phyloP scores from a whole-genome alignment of 345 rosid species.

The Salix arbutifolia region DNA sequence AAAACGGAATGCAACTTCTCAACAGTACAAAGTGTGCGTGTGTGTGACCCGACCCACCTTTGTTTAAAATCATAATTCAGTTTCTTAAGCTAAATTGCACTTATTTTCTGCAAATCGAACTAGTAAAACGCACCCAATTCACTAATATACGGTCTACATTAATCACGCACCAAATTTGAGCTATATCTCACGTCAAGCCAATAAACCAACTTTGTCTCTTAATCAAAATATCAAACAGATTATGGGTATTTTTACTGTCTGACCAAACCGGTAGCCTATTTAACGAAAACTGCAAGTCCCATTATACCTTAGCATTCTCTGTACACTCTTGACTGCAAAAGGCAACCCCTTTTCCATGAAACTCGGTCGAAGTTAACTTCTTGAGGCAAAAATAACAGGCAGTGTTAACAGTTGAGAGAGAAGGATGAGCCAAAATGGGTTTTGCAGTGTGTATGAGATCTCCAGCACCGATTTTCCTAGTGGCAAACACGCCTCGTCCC shows the following conservation, averaged over 20 bases:
- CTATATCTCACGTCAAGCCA: background rate
- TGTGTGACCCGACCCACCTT: background rate
- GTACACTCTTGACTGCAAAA: conserved; percentile 58
- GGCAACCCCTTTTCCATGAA: conserved; percentile 33
- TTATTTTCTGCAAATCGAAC: background rate
- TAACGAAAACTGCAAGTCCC: background rate
- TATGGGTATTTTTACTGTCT: conserved; percentile 3
- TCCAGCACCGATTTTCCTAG: conserved; percentile 57
- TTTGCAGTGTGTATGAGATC: conserved; percentile 83
- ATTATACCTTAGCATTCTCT: conserved; percentile 46
- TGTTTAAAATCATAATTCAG: background rate
- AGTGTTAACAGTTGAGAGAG: conserved; percentile 32
- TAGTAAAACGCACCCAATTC: background rate
- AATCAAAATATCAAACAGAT: conserved; percentile 45
- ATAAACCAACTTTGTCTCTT: background rate
- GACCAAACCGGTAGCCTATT: too few relatives aligned
- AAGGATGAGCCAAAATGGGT: conserved; percentile 56
- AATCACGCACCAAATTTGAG: background rate
- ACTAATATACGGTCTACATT: background rate
- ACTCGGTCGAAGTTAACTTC: conserved; percentile 25
- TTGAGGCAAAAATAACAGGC: conserved; percentile 74
- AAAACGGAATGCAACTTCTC: background rate
- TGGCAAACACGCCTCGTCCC: conserved; percentile 85
- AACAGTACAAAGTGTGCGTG: too few relatives aligned
- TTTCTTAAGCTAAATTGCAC: background rate